Percentiles rank a stretch among this genome's conserved stretches.
phyloP scores from a whole-genome alignment of 768 basidiomycete genomes.

The Suillus americanus region DNA sequence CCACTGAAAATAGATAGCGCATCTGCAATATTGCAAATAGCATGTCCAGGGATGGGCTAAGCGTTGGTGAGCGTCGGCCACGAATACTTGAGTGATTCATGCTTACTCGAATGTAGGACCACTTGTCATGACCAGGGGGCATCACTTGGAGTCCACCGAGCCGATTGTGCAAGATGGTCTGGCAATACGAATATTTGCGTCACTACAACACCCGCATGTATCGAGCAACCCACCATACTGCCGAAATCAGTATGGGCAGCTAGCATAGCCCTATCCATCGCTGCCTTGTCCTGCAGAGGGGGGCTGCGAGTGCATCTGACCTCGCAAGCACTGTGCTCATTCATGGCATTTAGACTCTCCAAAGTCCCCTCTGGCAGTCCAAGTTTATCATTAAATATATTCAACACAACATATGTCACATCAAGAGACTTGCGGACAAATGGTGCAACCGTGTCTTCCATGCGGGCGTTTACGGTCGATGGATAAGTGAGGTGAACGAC shows the following conservation, averaged over 20 bases:
- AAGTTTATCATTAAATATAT: slow-evolving; percentile 56
- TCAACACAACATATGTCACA: slow-evolving; percentile 52
- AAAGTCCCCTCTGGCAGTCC: slow-evolving; percentile 53
- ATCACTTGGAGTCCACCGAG: slow-evolving; percentile 72
- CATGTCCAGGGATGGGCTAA: slow-evolving; percentile 53
- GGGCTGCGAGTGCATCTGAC: slow-evolving; percentile 53
- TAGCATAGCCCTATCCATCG: slow-evolving; percentile 41
- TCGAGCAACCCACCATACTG: slow-evolving; percentile 49
- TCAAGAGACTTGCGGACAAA: slow-evolving; percentile 60
- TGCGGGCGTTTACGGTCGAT: slow-evolving; percentile 45
- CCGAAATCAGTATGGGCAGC: slow-evolving; percentile 76
- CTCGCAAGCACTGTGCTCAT: slow-evolving; percentile 57
- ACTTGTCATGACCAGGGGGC: slow-evolving; percentile 55
- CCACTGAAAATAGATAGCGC: slow-evolving; percentile 62
- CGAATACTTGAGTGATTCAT: not conserved
- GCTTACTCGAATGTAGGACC: slow-evolving; percentile 65
- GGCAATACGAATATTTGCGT: not conserved
- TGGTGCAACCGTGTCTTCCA: slow-evolving; percentile 48
- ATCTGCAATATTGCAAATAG: slow-evolving; percentile 64
- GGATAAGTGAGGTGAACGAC: slow-evolving; percentile 59
- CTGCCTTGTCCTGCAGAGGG: slow-evolving; percentile 28
- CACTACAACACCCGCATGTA: not conserved
- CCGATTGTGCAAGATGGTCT: slow-evolving; percentile 70
- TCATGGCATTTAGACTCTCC: slow-evolving; percentile 38
- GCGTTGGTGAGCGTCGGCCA: not conserved